A percentile compares a stretch with the other conserved stretches of the same genome.
Conservation (phyloP, 2,329 filamentous ascomycete species). For the Pyrenochaeta sp. region DNA sequence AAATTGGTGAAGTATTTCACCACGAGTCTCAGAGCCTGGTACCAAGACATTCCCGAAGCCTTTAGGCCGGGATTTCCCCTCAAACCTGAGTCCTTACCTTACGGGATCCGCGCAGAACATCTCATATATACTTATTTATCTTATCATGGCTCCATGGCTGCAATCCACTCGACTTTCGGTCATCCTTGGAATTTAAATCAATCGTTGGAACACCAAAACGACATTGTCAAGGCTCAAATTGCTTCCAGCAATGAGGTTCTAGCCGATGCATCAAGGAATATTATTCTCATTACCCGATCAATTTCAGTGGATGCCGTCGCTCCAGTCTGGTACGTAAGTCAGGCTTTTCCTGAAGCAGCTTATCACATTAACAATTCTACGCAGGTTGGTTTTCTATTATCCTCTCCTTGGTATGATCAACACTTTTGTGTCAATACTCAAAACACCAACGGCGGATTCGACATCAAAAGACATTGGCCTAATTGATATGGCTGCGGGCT, state of each 20-base stretch:
- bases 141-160: constrained; percentile 1
- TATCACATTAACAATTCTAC: no score
- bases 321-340: background rate
- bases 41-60: background rate
- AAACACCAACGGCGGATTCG: background rate
- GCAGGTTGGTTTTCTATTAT: constrained; percentile 6
- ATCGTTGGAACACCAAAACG: background rate
- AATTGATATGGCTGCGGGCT: background rate
- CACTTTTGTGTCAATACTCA: constrained; percentile 1
- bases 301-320: background rate
- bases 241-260: background rate
- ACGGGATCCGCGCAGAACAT: background rate
- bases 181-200: background rate
- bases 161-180: constrained; percentile 2
- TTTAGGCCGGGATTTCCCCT: background rate
- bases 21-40: background rate
- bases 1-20: background rate
- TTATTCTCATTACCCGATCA: background rate
- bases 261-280: background rate
- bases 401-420: constrained; percentile 5
- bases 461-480: background rate
- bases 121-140: background rate
- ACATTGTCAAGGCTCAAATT: background rate
- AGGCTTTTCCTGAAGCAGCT: no score
- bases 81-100: background rate